Evolutionary conservation across 139 green algal genomes (phyloP).

Genomic region (Choricystis sp.): DNA sequence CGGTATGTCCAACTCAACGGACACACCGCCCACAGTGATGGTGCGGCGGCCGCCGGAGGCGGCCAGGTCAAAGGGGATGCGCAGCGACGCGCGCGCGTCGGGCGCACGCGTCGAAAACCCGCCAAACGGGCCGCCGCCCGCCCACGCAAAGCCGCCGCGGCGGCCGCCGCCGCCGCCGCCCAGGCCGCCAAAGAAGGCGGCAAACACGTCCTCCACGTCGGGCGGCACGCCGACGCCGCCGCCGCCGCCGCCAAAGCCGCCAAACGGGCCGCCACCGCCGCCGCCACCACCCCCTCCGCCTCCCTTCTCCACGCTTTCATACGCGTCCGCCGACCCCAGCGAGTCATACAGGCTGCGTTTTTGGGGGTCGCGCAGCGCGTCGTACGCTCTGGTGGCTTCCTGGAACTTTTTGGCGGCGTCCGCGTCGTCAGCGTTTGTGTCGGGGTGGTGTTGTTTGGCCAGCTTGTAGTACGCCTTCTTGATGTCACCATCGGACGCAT

Average conservation of each 20-base stretch:
- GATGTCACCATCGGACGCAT: constrained; percentile 61
- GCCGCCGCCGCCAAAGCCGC: constrained; percentile 8
- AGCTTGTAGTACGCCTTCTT: constrained; percentile 82
- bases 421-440: constrained; percentile 77
- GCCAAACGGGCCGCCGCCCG: constrained; percentile 1
- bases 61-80: constrained; percentile 36
- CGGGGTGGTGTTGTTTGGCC: constrained; percentile 82
- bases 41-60: constrained; percentile 24
- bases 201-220: constrained; percentile 27
- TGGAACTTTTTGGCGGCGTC: constrained; percentile 60
- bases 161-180: constrained; percentile 11
- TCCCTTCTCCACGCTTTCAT: constrained; percentile 10
- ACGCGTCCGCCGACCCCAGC: constrained; percentile 18
- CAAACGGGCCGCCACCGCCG: constrained; percentile 1
- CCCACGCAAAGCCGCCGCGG: constrained; percentile 9
- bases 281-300: constrained; percentile 16
- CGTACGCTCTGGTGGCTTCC: constrained; percentile 75
- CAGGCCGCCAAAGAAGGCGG: constrained; percentile 19
- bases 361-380: constrained; percentile 66
- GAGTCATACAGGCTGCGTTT: constrained; percentile 63
- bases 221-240: constrained; percentile 10
- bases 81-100: constrained; percentile 7
- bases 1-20: constrained; percentile 37
- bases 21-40: constrained; percentile 7
- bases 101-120: constrained; percentile 5